Base-by-base conservation (phyloP, 176 grass and related monocot genomes). In the Saccharum spontaneum region DNA sequence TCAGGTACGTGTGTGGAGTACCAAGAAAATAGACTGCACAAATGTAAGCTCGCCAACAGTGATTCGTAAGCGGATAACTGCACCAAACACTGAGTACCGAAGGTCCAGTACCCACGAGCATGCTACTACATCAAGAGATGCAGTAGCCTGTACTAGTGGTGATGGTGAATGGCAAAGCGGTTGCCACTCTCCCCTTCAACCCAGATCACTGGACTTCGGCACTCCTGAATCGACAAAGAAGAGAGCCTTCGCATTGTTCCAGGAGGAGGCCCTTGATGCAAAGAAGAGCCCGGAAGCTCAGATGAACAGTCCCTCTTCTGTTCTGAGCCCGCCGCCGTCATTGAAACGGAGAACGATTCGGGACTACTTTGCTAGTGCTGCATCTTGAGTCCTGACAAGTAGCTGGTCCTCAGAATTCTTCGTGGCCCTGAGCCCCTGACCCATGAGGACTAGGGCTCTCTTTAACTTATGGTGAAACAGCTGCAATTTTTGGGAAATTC, bases 281-380 rank as follows among this genome's bases (percentile, higher is more conserved):
- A 79, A n/a, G 79, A 82, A 84, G 30, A 90, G 93, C 62, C 90
- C 83, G 13, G 86, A 88, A 55, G 86, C 30, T 68, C 71, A 80
- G 60, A 69, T 61, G 44, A 73, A 69, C 49, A 99, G 97, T 73
- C 97, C 97, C 11, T 92, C 86, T 28, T 99, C 97, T 12, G 97
- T 99, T 87, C 86, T 99, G 33, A 99, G 77, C 76, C 93, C 96
- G 0, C 93, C 97, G 34, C 86, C 90, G 28, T 99, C 97, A 1
- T 67, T 90, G 67, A 99, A 96, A 79, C 90, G 96, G 87, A 94
- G 90, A 91, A 99, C 97, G 0, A 99, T 99, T 79, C 85, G 91
- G 30, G 93, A 99, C 72, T 99, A 99, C 71, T 98, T 95, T 91
- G 68, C 48, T 48, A 86, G 90, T 24, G 75, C 79, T 54, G 5